These are phyloP conservation scores for Boeremia lycopersici DNA, from an alignment of 2,329 filamentous ascomycete genomes.

Conservation along the genomic window DNA sequence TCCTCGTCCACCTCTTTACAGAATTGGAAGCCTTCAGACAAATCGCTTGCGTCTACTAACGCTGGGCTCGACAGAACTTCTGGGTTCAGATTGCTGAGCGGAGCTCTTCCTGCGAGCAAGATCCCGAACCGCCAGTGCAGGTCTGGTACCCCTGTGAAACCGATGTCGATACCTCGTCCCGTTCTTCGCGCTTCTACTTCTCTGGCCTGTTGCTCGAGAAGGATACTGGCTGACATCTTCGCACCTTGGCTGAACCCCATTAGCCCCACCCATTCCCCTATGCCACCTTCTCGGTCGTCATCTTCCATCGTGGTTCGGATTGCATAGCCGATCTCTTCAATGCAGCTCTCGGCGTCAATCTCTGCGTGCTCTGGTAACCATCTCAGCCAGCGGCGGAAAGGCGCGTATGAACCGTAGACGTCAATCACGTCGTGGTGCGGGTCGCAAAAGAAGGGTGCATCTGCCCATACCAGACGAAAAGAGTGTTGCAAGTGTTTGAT, in stretches of 20 bases:
- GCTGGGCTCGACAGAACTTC: slow-evolving; percentile 42
- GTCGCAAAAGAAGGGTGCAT: slow-evolving; percentile 69
- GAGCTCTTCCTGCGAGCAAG: slow-evolving; percentile 66
- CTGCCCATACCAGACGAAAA: slow-evolving; percentile 75
- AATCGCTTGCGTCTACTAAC: slow-evolving; percentile 49
- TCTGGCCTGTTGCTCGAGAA: slow-evolving; percentile 65
- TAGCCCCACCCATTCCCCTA: slow-evolving; percentile 57
- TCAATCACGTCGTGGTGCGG: slow-evolving; percentile 67
- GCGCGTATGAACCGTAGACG: slow-evolving; percentile 69
- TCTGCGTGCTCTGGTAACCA: slow-evolving; percentile 65
- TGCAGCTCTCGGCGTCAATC: slow-evolving; percentile 57
- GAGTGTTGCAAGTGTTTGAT: slow-evolving; percentile 56
- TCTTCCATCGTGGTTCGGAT: slow-evolving; percentile 54
- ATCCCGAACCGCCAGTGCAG: slow-evolving; percentile 65
- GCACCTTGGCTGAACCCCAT: slow-evolving; percentile 59
- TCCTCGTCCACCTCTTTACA: slow-evolving; percentile 47
- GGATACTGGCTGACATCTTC: slow-evolving; percentile 53
- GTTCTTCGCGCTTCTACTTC: slow-evolving; percentile 38
- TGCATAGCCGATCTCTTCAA: slow-evolving; percentile 55
- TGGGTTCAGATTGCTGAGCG: slow-evolving; percentile 61
- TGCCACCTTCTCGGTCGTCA: slow-evolving; percentile 49
- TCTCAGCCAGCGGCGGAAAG: slow-evolving; percentile 69
- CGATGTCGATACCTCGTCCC: slow-evolving; percentile 25
- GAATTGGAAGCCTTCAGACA: slow-evolving; percentile 52
- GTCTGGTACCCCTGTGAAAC: slow-evolving; percentile 32